Conservation (phyloP, 2,329 filamentous ascomycete species). For the Aspergillus aculeatus region DNA sequence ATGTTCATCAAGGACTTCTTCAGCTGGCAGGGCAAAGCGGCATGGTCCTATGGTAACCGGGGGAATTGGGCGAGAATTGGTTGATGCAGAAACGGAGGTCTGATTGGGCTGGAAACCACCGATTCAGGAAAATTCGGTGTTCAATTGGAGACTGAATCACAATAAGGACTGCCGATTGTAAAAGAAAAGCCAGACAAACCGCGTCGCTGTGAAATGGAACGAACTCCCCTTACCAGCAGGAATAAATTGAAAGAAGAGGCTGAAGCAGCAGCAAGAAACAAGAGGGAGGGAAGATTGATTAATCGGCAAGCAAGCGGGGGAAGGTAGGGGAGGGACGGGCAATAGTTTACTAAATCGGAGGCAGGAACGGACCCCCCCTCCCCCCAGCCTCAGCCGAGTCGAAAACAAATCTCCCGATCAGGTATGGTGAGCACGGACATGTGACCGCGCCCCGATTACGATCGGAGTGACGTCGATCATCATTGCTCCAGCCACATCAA, state of each 20-base stretch:
- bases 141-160: background rate
- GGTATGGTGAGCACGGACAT: constrained; percentile 29
- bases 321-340: background rate
- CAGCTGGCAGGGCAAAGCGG: constrained; percentile 10
- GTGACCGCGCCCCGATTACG: constrained; percentile 23
- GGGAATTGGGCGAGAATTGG: constrained; percentile 20
- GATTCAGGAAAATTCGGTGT: background rate
- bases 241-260: background rate
- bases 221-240: background rate
- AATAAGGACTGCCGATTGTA: background rate
- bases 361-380: constrained; percentile 22
- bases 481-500: constrained; percentile 13
- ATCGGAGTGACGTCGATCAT: constrained; percentile 24
- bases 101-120: constrained; percentile 3
- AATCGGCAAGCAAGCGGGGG: constrained; percentile 8
- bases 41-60: constrained; percentile 22
- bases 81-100: constrained; percentile 26
- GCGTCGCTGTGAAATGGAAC: background rate
- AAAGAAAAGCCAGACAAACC: background rate
- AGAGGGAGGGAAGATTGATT: background rate
- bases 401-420: constrained; percentile 44
- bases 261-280: constrained; percentile 4
- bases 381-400: constrained; percentile 19
- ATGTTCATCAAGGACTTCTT: constrained; percentile 23
- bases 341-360: constrained; percentile 11